phyloP scores from a whole-genome alignment of 805 yeast species.

The Candida insectorum region DNA sequence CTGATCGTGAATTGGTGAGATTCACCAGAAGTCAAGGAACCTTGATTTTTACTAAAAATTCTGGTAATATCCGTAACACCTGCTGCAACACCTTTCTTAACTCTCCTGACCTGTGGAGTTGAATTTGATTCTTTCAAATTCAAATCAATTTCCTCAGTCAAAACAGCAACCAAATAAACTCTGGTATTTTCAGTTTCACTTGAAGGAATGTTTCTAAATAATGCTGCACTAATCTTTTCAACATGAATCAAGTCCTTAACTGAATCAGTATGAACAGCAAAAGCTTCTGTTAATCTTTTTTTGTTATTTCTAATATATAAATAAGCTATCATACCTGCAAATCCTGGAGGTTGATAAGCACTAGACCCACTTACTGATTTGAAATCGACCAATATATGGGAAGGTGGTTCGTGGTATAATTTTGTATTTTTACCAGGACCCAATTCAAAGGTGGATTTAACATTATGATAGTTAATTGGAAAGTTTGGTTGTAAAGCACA shows the following conservation, averaged over 20 bases:
- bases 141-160: constrained; percentile 66
- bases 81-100: constrained; percentile 80
- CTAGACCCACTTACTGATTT: constrained; percentile 63
- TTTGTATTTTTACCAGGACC: constrained; percentile 46
- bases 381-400: constrained; percentile 75
- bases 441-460: constrained; percentile 27
- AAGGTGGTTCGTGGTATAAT: constrained; percentile 50
- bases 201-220: constrained; percentile 73
- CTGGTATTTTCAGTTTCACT: constrained; percentile 60
- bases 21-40: constrained; percentile 56
- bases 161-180: constrained; percentile 70
- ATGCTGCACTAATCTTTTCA: constrained; percentile 72
- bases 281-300: constrained; percentile 73
- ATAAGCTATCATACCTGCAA: constrained; percentile 68
- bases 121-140: constrained; percentile 22
- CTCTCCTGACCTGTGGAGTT: constrained; percentile 32
- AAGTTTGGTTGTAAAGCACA: constrained; percentile 72
- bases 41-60: constrained; percentile 63
- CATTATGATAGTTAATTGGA: constrained; percentile 46
- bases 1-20: constrained; percentile 70
- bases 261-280: constrained; percentile 61
- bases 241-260: constrained; percentile 53
- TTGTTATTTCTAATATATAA: constrained; percentile 64
- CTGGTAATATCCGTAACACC: constrained; percentile 86
- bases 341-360: constrained; percentile 59